phyloP scores from a whole-genome alignment of 2,329 filamentous ascomycete genomes.

The Hypocreales sp. region DNA sequence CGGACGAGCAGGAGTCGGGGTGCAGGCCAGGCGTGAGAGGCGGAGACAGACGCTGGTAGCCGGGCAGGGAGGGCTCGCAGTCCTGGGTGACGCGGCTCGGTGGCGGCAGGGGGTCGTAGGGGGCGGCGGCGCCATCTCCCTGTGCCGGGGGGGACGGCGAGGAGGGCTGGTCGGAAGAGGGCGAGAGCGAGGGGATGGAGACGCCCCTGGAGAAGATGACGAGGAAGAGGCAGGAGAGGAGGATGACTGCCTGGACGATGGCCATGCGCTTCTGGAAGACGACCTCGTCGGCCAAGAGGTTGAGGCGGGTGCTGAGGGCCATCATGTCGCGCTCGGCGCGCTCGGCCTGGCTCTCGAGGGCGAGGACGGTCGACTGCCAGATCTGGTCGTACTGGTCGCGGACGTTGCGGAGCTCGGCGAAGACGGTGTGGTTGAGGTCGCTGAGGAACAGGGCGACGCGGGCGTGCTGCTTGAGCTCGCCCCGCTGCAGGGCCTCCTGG shows the following conservation, averaged over 20 bases:
- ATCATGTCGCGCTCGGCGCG: slow-evolving; percentile 71
- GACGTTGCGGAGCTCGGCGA: slow-evolving; percentile 63
- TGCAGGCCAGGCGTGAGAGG: slow-evolving; percentile 9
- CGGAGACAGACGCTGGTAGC: slow-evolving; percentile 11
- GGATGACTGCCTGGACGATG: slow-evolving; percentile 75
- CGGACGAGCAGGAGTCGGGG: slow-evolving; percentile 6
- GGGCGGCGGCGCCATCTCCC: background rate
- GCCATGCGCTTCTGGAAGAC: slow-evolving; percentile 80
- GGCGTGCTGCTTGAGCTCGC: slow-evolving; percentile 75
- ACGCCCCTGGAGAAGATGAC: slow-evolving; percentile 61
- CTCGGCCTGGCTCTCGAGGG: slow-evolving; percentile 77
- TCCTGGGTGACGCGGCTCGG: too few relatives aligned
- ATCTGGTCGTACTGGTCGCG: slow-evolving; percentile 86
- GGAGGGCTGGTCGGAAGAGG: slow-evolving; percentile 12
- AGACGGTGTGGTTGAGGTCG: slow-evolving; percentile 73
- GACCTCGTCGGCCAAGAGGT: slow-evolving; percentile 85
- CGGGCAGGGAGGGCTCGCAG: too few relatives aligned
- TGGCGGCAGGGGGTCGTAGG: slow-evolving; percentile 1
- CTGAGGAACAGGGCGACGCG: slow-evolving; percentile 73
- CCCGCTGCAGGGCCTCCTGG: slow-evolving; percentile 70
- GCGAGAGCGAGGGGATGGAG: slow-evolving; percentile 16
- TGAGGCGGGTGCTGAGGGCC: slow-evolving; percentile 66
- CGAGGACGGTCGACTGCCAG: slow-evolving; percentile 89
- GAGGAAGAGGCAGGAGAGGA: slow-evolving; percentile 73
- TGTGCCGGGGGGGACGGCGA: background rate